Evolutionary conservation across 495 filamentous ascomycete species (phyloP).

Genomic region (Penicillium arizonense): DNA sequence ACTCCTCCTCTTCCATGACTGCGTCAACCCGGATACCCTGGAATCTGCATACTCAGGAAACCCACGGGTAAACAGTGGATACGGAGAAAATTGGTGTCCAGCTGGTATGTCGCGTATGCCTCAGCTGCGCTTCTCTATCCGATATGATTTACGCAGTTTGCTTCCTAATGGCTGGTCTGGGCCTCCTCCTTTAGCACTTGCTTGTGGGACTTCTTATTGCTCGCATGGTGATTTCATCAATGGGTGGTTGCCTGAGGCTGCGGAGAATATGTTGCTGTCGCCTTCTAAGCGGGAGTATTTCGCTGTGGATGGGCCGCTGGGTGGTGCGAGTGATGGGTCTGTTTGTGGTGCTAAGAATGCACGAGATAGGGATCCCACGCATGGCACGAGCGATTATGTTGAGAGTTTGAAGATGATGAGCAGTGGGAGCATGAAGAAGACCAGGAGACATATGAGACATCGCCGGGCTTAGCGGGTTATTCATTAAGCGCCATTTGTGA

Average conservation of each 20-base stretch:
- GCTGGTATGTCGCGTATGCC: constrained; percentile 17
- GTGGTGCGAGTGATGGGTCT: constrained; percentile 8
- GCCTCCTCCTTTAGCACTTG: constrained; percentile 13
- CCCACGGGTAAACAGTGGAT: neutral
- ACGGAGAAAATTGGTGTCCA: constrained; percentile 14
- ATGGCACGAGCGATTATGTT: constrained; percentile 10
- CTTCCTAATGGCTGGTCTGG: constrained; percentile 19
- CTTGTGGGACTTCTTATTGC: constrained; percentile 19
- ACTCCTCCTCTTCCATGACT: constrained; percentile 19
- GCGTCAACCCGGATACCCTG: constrained; percentile 11
- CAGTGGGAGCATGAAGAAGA: constrained; percentile 1
- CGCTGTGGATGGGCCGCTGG: constrained; percentile 8
- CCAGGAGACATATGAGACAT: neutral
- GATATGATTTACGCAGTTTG: constrained; percentile 12
- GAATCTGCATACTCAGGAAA: constrained; percentile 16
- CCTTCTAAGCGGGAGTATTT: constrained; percentile 14
- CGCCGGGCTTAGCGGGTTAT: too few species aligned
- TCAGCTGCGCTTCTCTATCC: constrained; percentile 20
- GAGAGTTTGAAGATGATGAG: constrained; percentile 7
- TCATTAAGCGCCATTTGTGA: too few species aligned
- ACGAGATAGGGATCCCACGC: constrained; percentile 20
- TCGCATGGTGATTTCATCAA: constrained; percentile 22
- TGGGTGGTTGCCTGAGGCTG: constrained; percentile 23
- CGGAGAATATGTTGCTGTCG: constrained; percentile 17
- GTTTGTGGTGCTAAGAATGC: constrained; percentile 7